Percentiles rank a stretch among this genome's conserved stretches.
phyloP scores from a whole-genome alignment of 2,329 filamentous ascomycete species.

The Colletotrichum sp. region DNA sequence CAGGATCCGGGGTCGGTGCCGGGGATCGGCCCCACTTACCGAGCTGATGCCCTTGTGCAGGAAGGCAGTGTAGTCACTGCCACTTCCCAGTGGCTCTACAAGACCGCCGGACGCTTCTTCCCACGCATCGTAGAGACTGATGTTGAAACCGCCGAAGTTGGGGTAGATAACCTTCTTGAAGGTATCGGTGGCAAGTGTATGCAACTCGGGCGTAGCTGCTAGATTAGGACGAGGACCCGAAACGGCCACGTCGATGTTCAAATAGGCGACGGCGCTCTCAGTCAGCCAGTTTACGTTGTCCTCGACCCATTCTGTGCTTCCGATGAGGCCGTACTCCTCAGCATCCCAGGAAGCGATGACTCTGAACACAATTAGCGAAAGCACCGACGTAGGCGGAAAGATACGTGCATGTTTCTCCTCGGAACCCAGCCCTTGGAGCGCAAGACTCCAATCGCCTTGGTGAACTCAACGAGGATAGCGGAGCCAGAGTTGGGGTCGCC shows the following conservation, averaged over 20 bases:
- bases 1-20: fast-evolving
- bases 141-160: slow-evolving; percentile 59
- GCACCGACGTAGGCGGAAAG: not conserved
- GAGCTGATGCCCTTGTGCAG: slow-evolving; percentile 57
- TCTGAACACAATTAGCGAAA: slow-evolving; percentile 41
- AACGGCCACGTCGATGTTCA: slow-evolving; percentile 79
- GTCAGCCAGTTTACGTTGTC: slow-evolving; percentile 80
- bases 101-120: slow-evolving; percentile 34
- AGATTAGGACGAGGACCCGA: slow-evolving; percentile 63
- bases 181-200: slow-evolving; percentile 67
- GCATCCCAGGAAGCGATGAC: slow-evolving; percentile 77
- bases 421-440: slow-evolving; percentile 80
- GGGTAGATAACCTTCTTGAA: slow-evolving; percentile 63
- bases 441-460: slow-evolving; percentile 74
- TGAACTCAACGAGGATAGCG: slow-evolving; percentile 77
- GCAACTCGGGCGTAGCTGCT: slow-evolving; percentile 70
- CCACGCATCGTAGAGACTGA: slow-evolving; percentile 47
- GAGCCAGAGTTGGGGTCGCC: slow-evolving; percentile 84
- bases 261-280: slow-evolving; percentile 73
- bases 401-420: slow-evolving; percentile 60
- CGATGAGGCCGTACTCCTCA: slow-evolving; percentile 81
- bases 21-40: slow-evolving; percentile 23
- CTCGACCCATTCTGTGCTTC: slow-evolving; percentile 87
- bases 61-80: slow-evolving; percentile 73
- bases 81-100: slow-evolving; percentile 64